Evolutionary conservation across 1,139 yeast genomes (phyloP).

Genomic region (Sugiyamaella japonica): DNA sequence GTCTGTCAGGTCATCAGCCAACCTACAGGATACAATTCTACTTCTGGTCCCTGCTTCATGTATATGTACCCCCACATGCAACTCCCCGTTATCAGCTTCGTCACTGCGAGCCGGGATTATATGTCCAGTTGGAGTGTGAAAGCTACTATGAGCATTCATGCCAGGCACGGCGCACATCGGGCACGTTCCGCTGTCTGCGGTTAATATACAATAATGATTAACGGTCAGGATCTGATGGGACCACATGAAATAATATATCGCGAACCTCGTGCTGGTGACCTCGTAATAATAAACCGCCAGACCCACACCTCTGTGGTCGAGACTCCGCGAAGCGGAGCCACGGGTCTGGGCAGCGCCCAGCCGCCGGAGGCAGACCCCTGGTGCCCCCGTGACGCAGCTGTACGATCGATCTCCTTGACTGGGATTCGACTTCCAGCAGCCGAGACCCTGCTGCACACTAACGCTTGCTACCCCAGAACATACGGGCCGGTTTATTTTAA

Average conservation of each 20-base stretch:
- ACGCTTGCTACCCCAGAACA: not conserved
- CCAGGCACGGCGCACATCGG: not conserved
- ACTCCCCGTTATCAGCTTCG: too few relatives aligned
- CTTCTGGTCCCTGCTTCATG: too few relatives aligned
- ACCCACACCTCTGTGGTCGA: too few relatives aligned
- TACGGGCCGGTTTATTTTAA: constrained; percentile 4
- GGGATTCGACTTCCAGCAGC: too few relatives aligned
- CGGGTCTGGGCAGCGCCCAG: constrained; percentile 3
- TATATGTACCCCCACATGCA: too few relatives aligned
- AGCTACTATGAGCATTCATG: not conserved
- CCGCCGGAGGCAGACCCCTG: not conserved
- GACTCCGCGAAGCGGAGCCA: not conserved
- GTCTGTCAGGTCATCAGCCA: too few relatives aligned
- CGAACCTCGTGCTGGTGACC: too few relatives aligned
- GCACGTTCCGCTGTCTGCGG: not conserved
- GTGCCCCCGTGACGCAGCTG: too few relatives aligned
- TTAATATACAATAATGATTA: not conserved
- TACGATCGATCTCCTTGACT: too few relatives aligned
- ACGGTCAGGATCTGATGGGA: not conserved
- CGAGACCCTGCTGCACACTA: not conserved
- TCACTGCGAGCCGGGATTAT: not conserved
- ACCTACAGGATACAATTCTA: too few relatives aligned
- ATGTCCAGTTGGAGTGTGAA: not conserved
- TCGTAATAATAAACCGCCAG: too few relatives aligned
- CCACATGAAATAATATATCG: too few relatives aligned